Base-by-base conservation (phyloP, 2,329 filamentous ascomycete species). In the Colletotrichum sp. region DNA sequence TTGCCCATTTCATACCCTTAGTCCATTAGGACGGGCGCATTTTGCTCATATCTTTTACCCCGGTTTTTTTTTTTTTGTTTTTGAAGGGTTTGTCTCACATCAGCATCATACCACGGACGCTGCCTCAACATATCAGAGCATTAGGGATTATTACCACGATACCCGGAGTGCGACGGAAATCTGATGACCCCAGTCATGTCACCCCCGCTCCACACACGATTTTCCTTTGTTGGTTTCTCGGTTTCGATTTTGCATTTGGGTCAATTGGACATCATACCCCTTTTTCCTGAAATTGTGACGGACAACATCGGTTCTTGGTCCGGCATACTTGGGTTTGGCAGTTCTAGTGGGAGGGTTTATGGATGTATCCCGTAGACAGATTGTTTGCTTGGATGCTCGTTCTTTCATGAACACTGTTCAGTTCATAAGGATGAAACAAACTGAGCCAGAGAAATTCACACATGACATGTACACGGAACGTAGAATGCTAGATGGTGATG, bases 141-240 rank as follows among this genome's bases (percentile, higher is more conserved):
- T 77, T 71, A 76, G 77, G 77, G 76, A 76, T 63, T 75, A 68
- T 39, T 65, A 73, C 62, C 68, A 70, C 60, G 77, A 78, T 78
- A 78, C 77, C 77, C 77, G 77, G 77, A 78, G 77, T 77, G 76
- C 77, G 77, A 76, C 77, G 76, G 75, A 77, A 76, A 77, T 72
- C 69, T 76, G 75, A 71, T 71, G 69, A 72, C 59, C 72, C 69
- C 72, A 76, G 69, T 78, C 77, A 68, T 73, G 76, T 78, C 72
- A 77, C 72, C 72, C 55, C 75, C 77, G 73, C 76, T 76, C 77
- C 77, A 62, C 76, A 49, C 10, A 77, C 30, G 28, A 62, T 34
- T 63, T 76, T 76, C 57, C 62, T 57, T 66, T 24, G 66, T 59
- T 66, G 57, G 63, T 60, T 76, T 57, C 32, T 63, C 36, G 13